Percentiles rank a stretch among this genome's conserved stretches.
phyloP scores from a whole-genome alignment of 2,329 filamentous ascomycete species.

The Trichophyton equinum region DNA sequence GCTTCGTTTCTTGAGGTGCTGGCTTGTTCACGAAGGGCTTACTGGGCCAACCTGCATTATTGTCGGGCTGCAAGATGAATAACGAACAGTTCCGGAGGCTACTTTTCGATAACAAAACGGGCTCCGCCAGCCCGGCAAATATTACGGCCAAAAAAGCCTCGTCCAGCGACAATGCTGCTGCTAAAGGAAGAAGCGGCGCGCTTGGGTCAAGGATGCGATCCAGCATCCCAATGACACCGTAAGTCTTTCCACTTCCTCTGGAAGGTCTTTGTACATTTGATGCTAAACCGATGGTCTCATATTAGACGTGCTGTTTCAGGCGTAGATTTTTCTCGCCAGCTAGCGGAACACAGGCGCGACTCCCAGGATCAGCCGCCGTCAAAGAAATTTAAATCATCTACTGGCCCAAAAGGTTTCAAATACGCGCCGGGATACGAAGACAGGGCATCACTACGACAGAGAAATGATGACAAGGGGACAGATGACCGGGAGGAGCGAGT shows the following conservation, averaged over 20 bases:
- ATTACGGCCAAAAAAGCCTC: conserved; percentile 9
- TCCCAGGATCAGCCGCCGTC: conserved; percentile 38
- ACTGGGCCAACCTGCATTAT: not conserved
- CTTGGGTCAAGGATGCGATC: conserved; percentile 67
- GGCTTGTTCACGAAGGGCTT: too few relatives aligned
- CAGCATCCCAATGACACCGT: conserved; percentile 92
- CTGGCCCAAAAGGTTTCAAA: conserved; percentile 70
- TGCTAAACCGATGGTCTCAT: not conserved
- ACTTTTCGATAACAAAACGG: conserved; percentile 44
- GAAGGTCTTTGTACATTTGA: not conserved
- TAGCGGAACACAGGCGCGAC: conserved; percentile 58
- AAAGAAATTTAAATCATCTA: conserved; percentile 63
- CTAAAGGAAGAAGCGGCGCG: conserved; percentile 40
- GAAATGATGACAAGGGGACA: conserved; percentile 36
- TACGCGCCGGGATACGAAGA: conserved; percentile 74
- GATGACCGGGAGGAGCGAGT: conserved; percentile 46
- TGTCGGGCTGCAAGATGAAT: conserved; percentile 52
- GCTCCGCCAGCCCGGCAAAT: conserved; percentile 22
- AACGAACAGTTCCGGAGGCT: conserved; percentile 88
- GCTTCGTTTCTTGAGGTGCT: too few relatives aligned
- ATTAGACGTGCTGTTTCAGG: conserved; percentile 53
- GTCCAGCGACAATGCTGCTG: conserved; percentile 25
- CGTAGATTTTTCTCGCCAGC: conserved; percentile 68
- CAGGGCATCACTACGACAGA: conserved; percentile 54
- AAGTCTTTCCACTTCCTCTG: conserved; percentile 25